phyloP scores from a whole-genome alignment of 352 stramenopile genomes.

The Phytophthora pinifolia region DNA sequence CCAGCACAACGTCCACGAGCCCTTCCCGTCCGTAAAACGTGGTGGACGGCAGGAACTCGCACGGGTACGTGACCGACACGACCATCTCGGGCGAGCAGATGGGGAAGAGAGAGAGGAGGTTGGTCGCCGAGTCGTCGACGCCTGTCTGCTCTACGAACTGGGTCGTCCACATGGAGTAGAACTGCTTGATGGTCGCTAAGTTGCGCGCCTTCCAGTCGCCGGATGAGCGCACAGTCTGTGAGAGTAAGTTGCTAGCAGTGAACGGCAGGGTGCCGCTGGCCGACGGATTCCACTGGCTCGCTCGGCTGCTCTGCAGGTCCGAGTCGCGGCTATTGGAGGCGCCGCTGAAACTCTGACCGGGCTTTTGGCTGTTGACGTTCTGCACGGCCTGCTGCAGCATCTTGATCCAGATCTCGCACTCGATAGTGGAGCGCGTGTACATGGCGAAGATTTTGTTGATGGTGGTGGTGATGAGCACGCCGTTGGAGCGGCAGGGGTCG shows the following conservation, averaged over 20 bases:
- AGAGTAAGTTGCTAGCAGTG: conserved; percentile 39
- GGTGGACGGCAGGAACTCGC: conserved; percentile 73
- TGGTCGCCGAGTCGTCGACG: conserved; percentile 52
- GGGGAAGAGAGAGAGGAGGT: conserved; percentile 76
- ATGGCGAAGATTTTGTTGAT: conserved; percentile 88
- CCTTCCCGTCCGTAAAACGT: conserved; percentile 83
- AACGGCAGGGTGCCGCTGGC: conserved; percentile 25
- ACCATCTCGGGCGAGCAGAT: conserved; percentile 83
- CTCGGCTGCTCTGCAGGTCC: conserved; percentile 40
- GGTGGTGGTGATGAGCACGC: conserved; percentile 82
- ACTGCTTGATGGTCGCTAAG: conserved; percentile 79
- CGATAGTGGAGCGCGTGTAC: conserved; percentile 78
- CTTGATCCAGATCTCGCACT: conserved; percentile 84
- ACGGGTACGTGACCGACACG: conserved; percentile 75
- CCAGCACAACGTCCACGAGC: conserved; percentile 76
- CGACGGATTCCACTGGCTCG: conserved; percentile 33
- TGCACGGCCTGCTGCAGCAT: conserved; percentile 82
- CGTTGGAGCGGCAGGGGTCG: conserved; percentile 67
- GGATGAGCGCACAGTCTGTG: conserved; percentile 75
- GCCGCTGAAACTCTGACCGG: conserved; percentile 52
- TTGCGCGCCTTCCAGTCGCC: conserved; percentile 86
- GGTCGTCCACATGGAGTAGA: conserved; percentile 79
- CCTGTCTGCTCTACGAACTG: conserved; percentile 69
- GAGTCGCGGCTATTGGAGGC: conserved; percentile 57
- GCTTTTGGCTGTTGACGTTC: conserved; percentile 51